Evolutionary conservation across 768 basidiomycete genomes (phyloP).

Genomic region (Goffeauzyma gilvescens): DNA sequence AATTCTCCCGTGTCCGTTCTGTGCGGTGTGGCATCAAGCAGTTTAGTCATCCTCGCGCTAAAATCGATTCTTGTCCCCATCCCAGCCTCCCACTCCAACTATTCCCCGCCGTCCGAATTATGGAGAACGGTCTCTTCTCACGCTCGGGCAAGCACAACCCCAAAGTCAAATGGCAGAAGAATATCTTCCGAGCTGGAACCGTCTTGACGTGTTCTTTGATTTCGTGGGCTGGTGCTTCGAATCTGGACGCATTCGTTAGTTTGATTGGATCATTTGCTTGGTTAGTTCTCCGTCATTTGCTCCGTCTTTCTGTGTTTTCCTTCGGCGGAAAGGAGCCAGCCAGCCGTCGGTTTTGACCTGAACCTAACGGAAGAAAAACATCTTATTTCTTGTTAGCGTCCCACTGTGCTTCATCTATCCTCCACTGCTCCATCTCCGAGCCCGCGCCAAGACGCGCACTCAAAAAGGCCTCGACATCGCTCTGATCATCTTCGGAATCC

Average conservation of each 20-base stretch:
- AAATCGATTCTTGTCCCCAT: too few species aligned
- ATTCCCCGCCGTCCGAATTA: slow-evolving; percentile 91
- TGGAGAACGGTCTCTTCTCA: slow-evolving; percentile 85
- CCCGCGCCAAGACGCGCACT: slow-evolving; percentile 45
- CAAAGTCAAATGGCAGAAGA: slow-evolving; percentile 87
- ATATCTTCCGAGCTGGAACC: slow-evolving; percentile 36
- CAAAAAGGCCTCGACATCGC: slow-evolving; percentile 51
- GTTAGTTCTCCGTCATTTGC: slow-evolving; percentile 36
- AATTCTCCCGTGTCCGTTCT: slow-evolving; percentile 42
- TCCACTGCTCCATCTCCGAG: slow-evolving; percentile 68
- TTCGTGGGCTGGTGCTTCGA: slow-evolving; percentile 56
- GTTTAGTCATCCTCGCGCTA: too few species aligned
- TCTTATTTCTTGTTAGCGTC: slow-evolving; percentile 41
- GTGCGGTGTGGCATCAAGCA: too few species aligned
- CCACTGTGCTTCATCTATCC: slow-evolving; percentile 90
- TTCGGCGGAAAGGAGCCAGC: not conserved
- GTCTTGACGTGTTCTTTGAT: slow-evolving; percentile 58
- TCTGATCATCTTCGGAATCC: slow-evolving; percentile 55
- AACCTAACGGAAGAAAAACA: too few species aligned
- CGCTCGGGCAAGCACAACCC: slow-evolving; percentile 58
- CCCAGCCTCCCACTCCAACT: slow-evolving; percentile 88
- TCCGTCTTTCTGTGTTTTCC: not conserved
- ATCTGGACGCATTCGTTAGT: slow-evolving; percentile 88
- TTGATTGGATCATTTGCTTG: slow-evolving; percentile 87
- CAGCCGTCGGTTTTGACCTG: too few species aligned